Evolutionary conservation across 495 filamentous ascomycete species (phyloP).

Genomic region (Chlorociboria aeruginascens): DNA sequence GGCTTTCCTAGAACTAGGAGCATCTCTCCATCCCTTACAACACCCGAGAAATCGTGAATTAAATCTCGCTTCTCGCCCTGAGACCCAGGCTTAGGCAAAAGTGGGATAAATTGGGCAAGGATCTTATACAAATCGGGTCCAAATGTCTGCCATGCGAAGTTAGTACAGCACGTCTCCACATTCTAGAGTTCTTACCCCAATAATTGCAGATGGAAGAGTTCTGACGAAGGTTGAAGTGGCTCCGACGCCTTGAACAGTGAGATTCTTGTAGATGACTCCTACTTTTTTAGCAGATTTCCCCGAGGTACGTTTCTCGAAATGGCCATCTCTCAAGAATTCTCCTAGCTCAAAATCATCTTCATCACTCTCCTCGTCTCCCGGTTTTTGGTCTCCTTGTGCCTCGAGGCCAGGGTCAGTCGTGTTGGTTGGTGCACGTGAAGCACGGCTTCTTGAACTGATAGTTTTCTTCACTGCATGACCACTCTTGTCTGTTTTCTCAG

Average conservation of each 20-base stretch:
- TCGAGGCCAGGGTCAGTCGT: constrained; percentile 12
- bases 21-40: constrained; percentile 69
- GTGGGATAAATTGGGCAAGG: constrained; percentile 51
- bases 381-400: constrained; percentile 21
- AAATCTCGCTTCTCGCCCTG: constrained; percentile 43
- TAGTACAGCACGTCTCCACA: neutral
- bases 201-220: constrained; percentile 64
- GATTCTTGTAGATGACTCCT: constrained; percentile 70
- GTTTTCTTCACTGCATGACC: constrained; percentile 6
- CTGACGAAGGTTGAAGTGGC: constrained; percentile 56
- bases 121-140: constrained; percentile 69
- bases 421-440: constrained; percentile 1
- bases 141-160: constrained; percentile 45
- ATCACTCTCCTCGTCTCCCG: constrained; percentile 23
- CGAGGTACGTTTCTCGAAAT: constrained; percentile 66
- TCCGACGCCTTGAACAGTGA: constrained; percentile 63
- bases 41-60: constrained; percentile 67
- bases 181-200: constrained; percentile 40
- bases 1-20: constrained; percentile 76
- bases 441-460: constrained; percentile 11
- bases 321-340: constrained; percentile 65
- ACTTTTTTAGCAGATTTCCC: constrained; percentile 57
- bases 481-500: constrained; percentile 25
- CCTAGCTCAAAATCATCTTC: constrained; percentile 57
- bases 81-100: constrained; percentile 35